Conservation (phyloP, 1,284 basidiomycete species). For the Thecaphora frezii region DNA sequence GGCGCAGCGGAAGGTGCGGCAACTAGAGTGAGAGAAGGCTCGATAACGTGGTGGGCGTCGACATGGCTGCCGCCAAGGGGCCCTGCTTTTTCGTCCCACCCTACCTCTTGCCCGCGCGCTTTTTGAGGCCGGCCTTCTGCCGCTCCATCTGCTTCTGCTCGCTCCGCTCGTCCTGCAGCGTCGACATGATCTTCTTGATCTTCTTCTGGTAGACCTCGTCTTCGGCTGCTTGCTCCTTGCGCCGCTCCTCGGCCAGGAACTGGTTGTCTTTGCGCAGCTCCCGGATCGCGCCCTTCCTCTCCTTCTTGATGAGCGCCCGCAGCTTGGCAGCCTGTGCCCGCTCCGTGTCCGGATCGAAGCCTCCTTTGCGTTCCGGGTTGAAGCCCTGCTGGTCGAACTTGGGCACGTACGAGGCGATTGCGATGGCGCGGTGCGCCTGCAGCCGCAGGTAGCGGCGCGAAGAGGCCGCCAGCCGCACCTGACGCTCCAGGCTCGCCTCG, state of each 20-base stretch:
- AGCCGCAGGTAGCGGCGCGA: conserved; percentile 77
- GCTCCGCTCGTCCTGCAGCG: conserved; percentile 83
- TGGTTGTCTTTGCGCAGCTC: conserved; percentile 92
- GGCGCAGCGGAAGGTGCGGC: too few relatives aligned
- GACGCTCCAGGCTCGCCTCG: conserved; percentile 63
- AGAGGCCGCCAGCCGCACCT: conserved; percentile 71
- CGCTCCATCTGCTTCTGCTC: conserved; percentile 87
- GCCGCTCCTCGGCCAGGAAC: conserved; percentile 76
- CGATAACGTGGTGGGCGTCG: too few relatives aligned
- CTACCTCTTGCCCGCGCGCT: conserved; percentile 41
- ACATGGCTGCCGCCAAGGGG: too few relatives aligned
- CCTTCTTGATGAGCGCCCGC: conserved; percentile 87
- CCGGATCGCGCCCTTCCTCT: conserved; percentile 92
- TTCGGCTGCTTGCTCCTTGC: conserved; percentile 78
- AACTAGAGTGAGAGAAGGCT: too few relatives aligned
- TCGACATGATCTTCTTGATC: conserved; percentile 71
- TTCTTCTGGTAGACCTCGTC: conserved; percentile 68
- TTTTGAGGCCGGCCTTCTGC: conserved; percentile 63
- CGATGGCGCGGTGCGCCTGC: conserved; percentile 93
- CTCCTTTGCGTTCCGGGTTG: conserved; percentile 74
- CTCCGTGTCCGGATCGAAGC: conserved; percentile 87
- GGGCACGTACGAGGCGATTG: conserved; percentile 88
- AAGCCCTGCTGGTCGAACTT: conserved; percentile 81
- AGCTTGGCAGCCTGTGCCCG: conserved; percentile 84
- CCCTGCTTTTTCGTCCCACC: too few relatives aligned